Percentiles rank a stretch among this genome's conserved stretches.
Conservation (phyloP, 371 early-diverging fungal genomes). For the Mortierella sp. region DNA sequence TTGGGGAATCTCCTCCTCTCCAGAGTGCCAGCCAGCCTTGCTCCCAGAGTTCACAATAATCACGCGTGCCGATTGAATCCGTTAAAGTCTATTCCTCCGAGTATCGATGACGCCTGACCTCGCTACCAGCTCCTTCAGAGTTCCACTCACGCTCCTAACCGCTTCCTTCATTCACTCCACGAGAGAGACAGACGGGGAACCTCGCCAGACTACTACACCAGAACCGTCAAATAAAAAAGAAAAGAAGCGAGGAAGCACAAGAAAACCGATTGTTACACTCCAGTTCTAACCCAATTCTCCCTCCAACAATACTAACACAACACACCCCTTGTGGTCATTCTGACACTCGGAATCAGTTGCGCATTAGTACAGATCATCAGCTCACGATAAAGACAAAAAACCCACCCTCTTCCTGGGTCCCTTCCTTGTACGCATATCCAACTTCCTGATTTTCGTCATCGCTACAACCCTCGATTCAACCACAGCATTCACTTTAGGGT, state of each 20-base stretch:
- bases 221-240: background rate
- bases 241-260: constrained; percentile 2
- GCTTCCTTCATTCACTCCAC: constrained; percentile 6
- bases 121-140: background rate
- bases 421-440: background rate
- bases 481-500: background rate
- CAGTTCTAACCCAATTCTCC: constrained; percentile 1
- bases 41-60: background rate
- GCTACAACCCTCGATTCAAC: background rate
- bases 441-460: background rate
- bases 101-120: constrained; percentile 1
- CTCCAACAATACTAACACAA: background rate
- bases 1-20: background rate
- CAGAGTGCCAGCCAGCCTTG: background rate
- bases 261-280: constrained; percentile 10
- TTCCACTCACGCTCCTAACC: background rate
- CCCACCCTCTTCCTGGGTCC: constrained; percentile 6
- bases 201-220: constrained; percentile 12
- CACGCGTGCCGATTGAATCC: constrained; percentile 1
- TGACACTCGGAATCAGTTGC: constrained; percentile 16
- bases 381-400: constrained; percentile 4
- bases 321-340: constrained; percentile 6
- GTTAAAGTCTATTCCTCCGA: background rate
- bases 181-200: constrained; percentile 8
- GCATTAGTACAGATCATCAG: background rate